Conservation (phyloP, 148 eudicot genomes). For the Hydrangea macrophylla region DNA sequence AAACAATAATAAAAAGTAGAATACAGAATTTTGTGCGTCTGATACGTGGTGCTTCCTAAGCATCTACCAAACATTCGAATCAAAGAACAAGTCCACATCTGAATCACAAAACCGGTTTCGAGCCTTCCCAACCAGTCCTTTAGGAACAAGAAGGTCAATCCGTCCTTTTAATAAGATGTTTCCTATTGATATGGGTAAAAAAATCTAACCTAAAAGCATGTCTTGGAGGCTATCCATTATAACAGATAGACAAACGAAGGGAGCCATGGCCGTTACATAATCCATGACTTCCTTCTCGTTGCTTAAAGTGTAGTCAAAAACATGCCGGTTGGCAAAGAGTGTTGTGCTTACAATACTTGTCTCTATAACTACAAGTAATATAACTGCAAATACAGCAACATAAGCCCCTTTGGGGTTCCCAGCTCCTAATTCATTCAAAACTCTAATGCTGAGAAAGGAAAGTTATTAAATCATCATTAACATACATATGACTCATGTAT, state of each 20-base stretch:
- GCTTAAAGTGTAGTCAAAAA: slow-evolving; percentile 73
- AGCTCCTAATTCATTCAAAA: slow-evolving; percentile 85
- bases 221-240: slow-evolving; percentile 64
- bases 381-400: slow-evolving; percentile 41
- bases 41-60: too few species aligned
- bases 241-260: slow-evolving; percentile 53
- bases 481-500: background rate
- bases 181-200: background rate
- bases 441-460: slow-evolving; percentile 55
- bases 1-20: too few species aligned
- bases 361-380: slow-evolving; percentile 44
- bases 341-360: slow-evolving; percentile 36
- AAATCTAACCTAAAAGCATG: slow-evolving; percentile 52
- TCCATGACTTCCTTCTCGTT: slow-evolving; percentile 73
- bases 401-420: slow-evolving; percentile 62
- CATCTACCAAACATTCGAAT: too few species aligned
- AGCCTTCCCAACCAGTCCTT: too few species aligned
- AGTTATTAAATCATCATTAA: background rate
- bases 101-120: too few species aligned
- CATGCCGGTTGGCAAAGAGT: slow-evolving; percentile 42
- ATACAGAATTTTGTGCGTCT: too few species aligned
- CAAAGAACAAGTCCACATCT: too few species aligned
- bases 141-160: background rate
- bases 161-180: background rate
- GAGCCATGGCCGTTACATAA: slow-evolving; percentile 69